Evolutionary conservation across 1,139 yeast genomes (phyloP), one percentile per base, ranked within the genome.

Genomic region (Lodderomyces elongisporus): DNA sequence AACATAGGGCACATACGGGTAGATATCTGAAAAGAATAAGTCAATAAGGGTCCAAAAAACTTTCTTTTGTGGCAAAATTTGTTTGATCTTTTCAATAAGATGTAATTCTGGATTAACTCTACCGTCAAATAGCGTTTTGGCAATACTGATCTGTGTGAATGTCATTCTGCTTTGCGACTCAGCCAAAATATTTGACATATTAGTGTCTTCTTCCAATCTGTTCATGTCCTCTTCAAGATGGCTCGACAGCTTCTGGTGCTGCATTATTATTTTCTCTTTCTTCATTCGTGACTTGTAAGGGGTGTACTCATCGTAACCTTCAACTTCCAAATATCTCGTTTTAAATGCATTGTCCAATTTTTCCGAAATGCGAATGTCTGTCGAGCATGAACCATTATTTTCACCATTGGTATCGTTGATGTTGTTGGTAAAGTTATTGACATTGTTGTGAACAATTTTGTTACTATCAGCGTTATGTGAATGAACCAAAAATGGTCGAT

Each of bases 301-400:
- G 9, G 60, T 44, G 28, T 58, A 43, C 32, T 62, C 68, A 17
- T 50, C 60, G 25, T 50, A 52, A 1, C 68, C 69, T 36, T 62
- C 67, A 7, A 55, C 42, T 36, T 62, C 60, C 14, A 62, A 43
- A 4, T 57, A 51, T 28, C 58, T 51, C 36, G 52, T 56, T 27
- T 55, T 46, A 35, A 65, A 63, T 8, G 50, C 48, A 12, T 45
- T 44, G 37, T 62, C 67, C 29, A 31, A 24, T 6, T 31, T 31
- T n/a, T 26, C 27, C 4, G 33, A 18, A n/a, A n/a, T 26, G n/a
- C n/a, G n/a, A n/a, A n/a, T n/a, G n/a, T n/a, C n/a, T n/a, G n/a
- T n/a, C n/a, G n/a, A n/a, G n/a, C n/a, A n/a, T n/a, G n/a, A n/a
- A 12, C 24, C 22, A 20, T 20, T 20, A 10, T 10, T 20, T 10